Evolutionary conservation across 2,329 filamentous ascomycete genomes (phyloP).

Genomic region (Pezicula neosporulosa): DNA sequence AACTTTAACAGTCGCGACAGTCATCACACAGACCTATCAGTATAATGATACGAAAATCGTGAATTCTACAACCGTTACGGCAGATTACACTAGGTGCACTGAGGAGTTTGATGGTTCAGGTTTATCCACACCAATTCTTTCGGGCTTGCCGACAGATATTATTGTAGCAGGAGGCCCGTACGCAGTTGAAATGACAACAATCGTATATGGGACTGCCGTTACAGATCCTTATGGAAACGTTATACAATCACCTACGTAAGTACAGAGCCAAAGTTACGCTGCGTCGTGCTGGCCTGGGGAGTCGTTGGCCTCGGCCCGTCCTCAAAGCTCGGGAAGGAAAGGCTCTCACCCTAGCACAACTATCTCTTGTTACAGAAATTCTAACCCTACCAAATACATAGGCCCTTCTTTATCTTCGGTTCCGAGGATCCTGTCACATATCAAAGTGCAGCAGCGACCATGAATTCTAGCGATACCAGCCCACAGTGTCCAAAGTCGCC

Average conservation of each 20-base stretch:
- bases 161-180: constrained; percentile 3
- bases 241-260: constrained; percentile 10
- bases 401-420: constrained; percentile 10
- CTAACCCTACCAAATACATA: too few species aligned
- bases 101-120: background rate
- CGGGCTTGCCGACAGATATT: constrained; percentile 4
- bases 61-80: background rate
- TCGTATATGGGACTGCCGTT: constrained; percentile 11
- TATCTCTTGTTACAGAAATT: too few species aligned
- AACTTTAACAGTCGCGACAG: constrained; percentile 6
- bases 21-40: background rate
- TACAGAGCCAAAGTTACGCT: too few species aligned
- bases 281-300: too few species aligned
- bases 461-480: background rate
- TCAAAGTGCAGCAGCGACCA: background rate
- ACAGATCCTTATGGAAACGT: constrained; percentile 14
- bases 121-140: background rate
- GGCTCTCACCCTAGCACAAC: too few species aligned
- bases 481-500: background rate
- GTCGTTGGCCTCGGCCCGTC: too few species aligned
- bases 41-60: background rate
- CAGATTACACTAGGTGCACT: background rate
- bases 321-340: too few species aligned
- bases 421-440: background rate
- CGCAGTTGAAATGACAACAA: constrained; percentile 1